A percentile compares a stretch with the other conserved stretches of the same genome.
phyloP scores from a whole-genome alignment of 2,329 filamentous ascomycete species.

The Alternaria alternata region DNA sequence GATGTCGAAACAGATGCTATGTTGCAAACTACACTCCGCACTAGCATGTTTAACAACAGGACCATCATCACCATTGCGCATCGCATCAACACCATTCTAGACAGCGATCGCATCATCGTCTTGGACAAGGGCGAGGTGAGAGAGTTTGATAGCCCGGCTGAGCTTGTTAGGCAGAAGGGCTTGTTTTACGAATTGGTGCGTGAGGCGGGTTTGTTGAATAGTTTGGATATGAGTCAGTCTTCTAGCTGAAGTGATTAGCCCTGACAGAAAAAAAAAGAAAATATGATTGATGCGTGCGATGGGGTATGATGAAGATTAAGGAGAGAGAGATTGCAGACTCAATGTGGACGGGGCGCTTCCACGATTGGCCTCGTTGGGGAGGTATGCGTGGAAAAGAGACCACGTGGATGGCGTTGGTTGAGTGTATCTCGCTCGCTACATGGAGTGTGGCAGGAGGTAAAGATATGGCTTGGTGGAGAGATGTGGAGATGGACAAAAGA shows the following conservation, averaged over 20 bases:
- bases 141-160: conserved; percentile 88
- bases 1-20: conserved; percentile 73
- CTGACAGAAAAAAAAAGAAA: too few species aligned
- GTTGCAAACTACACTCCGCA: conserved; percentile 69
- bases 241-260: neutral
- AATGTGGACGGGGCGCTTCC: neutral
- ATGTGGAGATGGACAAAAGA: neutral
- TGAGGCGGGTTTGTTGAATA: conserved; percentile 77
- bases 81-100: conserved; percentile 95
- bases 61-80: conserved; percentile 99
- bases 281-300: neutral
- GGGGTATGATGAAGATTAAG: rapidly evolving
- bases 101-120: conserved; percentile 88
- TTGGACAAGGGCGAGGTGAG: conserved; percentile 88
- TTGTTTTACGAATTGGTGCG: conserved; percentile 90
- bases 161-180: conserved; percentile 77
- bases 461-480: too few species aligned
- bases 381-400: neutral
- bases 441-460: neutral
- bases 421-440: neutral
- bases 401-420: neutral
- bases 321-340: neutral
- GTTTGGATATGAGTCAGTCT: conserved; percentile 19
- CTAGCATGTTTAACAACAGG: conserved; percentile 79
- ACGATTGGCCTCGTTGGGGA: neutral